These are phyloP conservation scores for Ophiostoma triangulosporum DNA, from an alignment of 2,329 filamentous ascomycete species.

Conservation along the genomic window DNA sequence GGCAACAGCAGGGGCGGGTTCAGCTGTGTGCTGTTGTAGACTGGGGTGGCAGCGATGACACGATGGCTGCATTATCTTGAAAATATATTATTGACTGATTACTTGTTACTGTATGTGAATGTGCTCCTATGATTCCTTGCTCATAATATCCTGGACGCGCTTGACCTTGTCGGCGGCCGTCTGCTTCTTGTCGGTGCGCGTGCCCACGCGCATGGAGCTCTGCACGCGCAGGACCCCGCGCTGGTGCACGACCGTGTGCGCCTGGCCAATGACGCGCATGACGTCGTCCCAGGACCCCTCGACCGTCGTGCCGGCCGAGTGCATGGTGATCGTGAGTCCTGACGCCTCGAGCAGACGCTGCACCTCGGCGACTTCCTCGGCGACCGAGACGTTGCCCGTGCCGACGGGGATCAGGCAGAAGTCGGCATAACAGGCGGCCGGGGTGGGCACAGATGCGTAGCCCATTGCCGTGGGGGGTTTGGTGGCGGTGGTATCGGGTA, in stretches of 20 bases:
- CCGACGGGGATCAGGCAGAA: slow-evolving; percentile 90
- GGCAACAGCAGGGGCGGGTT: background rate
- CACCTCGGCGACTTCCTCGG: slow-evolving; percentile 75
- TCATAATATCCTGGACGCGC: slow-evolving; percentile 40
- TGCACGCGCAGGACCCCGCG: slow-evolving; percentile 73
- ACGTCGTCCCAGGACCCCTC: slow-evolving; percentile 88
- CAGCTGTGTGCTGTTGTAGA: background rate
- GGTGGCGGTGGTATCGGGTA: background rate
- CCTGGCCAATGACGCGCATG: slow-evolving; percentile 74
- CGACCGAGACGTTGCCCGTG: slow-evolving; percentile 61
- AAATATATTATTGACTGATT: too few relatives aligned
- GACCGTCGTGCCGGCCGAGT: slow-evolving; percentile 85
- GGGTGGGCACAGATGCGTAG: slow-evolving; percentile 45
- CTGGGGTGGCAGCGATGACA: too few relatives aligned
- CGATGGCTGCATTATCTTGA: too few relatives aligned
- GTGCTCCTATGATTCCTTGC: background rate
- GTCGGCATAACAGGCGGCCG: slow-evolving; percentile 67
- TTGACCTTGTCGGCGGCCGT: slow-evolving; percentile 68
- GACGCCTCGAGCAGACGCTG: slow-evolving; percentile 73
- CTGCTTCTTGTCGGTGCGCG: slow-evolving; percentile 76
- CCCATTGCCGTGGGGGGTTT: slow-evolving; percentile 16
- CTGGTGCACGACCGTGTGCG: slow-evolving; percentile 63
- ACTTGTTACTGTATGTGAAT: background rate
- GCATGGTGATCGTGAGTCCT: slow-evolving; percentile 75
- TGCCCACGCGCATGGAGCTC: slow-evolving; percentile 75